Base-by-base conservation (phyloP, 2,329 filamentous ascomycete species). In the Trichoderma polysporum region DNA sequence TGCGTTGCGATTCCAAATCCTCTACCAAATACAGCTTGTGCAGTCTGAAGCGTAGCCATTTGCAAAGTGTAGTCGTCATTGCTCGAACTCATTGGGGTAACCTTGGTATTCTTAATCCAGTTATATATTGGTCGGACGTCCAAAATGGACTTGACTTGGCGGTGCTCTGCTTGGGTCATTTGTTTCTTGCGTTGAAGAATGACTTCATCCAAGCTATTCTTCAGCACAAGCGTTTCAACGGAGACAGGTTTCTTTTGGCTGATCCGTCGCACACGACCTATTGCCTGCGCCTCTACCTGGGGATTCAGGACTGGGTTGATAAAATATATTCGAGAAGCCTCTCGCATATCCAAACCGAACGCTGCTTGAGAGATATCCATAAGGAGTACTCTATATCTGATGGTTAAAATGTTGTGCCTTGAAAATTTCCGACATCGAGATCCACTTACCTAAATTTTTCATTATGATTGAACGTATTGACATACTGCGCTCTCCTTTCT, bases 341-440 rank as follows among this genome's bases (percentile, higher is more conserved):
- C 88, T 60, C 89, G 89, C 76, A 97, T 88, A 74, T 97, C 94
- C 0, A 98, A 83, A 0, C 94, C 94, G 69, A 94, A 92, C 0
- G 94, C 92, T 33, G 94, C 94, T 74, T 95, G 92, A 1, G 87
- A 88, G n/a, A 97, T 86, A 74, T 97, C 93, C 90, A 97, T 97
- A 1, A 97, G 83, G 2, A 97, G 81, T 0, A 97, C 92, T 6
- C 92, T 63, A 19, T 8, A 33, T 9, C 45, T 27, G 3, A 9
- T n/a, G 8, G 15, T 27, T 17, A 59, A 35, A 25, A 7, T 15
- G 3, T 12, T 35, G 8, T 45, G 2, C 27, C n/a, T 6, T 9
- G 8, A 4, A 22, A 19, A 22, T 19, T 25, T n/a, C 22, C 22
- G n/a, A 29, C 19, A n/a, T 9, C 10, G 39, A 13, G 29, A 27